Conservation (phyloP, 768 basidiomycete genomes). For the Lentinula guzmanii region DNA sequence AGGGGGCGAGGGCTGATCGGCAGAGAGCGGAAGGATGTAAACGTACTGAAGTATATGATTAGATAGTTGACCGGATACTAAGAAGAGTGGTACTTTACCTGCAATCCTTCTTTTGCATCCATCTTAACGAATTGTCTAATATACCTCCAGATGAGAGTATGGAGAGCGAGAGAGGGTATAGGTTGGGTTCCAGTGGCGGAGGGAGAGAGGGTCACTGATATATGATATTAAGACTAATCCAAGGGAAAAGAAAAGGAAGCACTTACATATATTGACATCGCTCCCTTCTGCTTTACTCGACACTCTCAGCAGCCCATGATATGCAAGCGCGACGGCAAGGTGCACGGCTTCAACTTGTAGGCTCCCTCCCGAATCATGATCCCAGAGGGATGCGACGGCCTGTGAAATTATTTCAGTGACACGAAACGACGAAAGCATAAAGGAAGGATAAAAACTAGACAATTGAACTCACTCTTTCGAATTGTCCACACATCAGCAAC, state of each 20-base stretch:
- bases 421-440: not conserved
- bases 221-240: not conserved
- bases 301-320: slow-evolving; percentile 87
- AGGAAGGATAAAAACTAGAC: not conserved
- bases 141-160: slow-evolving; percentile 88
- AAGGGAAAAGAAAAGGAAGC: not conserved
- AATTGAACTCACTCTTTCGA: slow-evolving; percentile 65
- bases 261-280: slow-evolving; percentile 77
- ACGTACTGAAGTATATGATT: slow-evolving; percentile 7
- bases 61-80: slow-evolving; percentile 62
- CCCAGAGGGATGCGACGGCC: slow-evolving; percentile 90
- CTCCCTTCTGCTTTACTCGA: slow-evolving; percentile 78
- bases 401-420: slow-evolving; percentile 19
- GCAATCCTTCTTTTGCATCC: slow-evolving; percentile 90
- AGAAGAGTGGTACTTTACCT: slow-evolving; percentile 75
- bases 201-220: slow-evolving; percentile 64
- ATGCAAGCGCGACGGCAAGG: slow-evolving; percentile 84
- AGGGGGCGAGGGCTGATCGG: slow-evolving; percentile 16
- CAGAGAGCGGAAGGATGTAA: not conserved
- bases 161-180: slow-evolving; percentile 65
- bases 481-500: slow-evolving; percentile 87
- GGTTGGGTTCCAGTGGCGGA: slow-evolving; percentile 29
- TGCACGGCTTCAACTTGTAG: slow-evolving; percentile 89
- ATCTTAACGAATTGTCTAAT: slow-evolving; percentile 87
- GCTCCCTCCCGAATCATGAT: slow-evolving; percentile 53